Evolutionary conservation across 2,329 filamentous ascomycete species (phyloP), one percentile per base, ranked within the genome.

Genomic region (Penicillium frequentans): DNA sequence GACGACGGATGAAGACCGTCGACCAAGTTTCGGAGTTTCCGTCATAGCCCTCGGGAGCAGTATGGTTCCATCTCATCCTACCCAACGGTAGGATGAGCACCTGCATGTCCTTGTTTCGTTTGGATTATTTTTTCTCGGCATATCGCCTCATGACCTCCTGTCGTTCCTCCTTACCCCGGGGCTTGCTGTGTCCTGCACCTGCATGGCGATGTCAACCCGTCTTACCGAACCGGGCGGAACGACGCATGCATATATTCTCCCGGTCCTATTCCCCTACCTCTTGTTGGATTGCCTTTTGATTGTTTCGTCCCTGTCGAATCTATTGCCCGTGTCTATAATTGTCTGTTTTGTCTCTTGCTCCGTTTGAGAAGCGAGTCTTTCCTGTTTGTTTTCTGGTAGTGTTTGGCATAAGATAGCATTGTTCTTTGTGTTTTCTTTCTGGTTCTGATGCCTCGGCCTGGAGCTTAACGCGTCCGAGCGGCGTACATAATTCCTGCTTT

Each of bases 261-360:
- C 56, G 56, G 55, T 56, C 49, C 27, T 54, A 61, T 59, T 51
- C 43, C 42, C 54, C 16, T 37, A 52, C 54, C 43, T 52, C 43
- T 47, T 56, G 47, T 46, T 62, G 56, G 39, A 42, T 42, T 59
- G 44, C 48, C 50, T 33, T 56, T 60, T 63, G 54, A 47, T 63
- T 63, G 54, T 60, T 65, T 59, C 35, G 47, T 27, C 52, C 55
- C 50, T 50, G 55, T 57, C 47, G 29, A 60, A 67, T 66, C 61
- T 66, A 67, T 54, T 61, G 62, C 56, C 59, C 55, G 50, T 67
- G 65, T 67, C 59, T 67, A 63, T 67, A 68, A 62, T 68, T 44
- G 60, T 66, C 46, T 57, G 57, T 44, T 56, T 55, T 46, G 23
- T 56, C 37, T 54, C 63, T 66, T 67, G 64, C 64, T 65, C 61